phyloP scores from a whole-genome alignment of 305 asterid species.

The Ruellia speciosa region DNA sequence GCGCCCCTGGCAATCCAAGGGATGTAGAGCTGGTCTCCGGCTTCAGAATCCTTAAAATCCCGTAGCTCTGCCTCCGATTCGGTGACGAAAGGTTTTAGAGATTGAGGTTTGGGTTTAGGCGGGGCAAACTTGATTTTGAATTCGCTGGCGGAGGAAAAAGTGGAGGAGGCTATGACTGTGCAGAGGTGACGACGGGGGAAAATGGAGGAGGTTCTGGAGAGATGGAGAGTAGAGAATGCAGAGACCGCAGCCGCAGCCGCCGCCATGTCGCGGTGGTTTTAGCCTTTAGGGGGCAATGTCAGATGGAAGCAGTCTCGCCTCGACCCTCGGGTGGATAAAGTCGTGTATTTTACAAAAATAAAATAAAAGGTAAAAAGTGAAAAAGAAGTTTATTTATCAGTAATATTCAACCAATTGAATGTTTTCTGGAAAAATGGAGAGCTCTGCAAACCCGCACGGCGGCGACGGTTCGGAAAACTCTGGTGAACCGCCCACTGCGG shows the following conservation, averaged over 20 bases:
- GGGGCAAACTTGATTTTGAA: constrained; percentile 67
- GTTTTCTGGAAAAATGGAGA: too few species aligned
- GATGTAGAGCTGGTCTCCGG: constrained; percentile 34
- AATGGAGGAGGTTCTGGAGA: constrained; percentile 33
- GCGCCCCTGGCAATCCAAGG: constrained; percentile 72
- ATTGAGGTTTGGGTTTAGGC: constrained; percentile 47
- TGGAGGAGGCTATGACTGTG: constrained; percentile 29
- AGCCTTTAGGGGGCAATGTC: background rate
- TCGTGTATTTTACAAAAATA: too few species aligned
- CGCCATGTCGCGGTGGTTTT: constrained; percentile 45
- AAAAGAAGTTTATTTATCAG: too few species aligned
- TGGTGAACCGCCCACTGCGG: too few species aligned
- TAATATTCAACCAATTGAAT: too few species aligned
- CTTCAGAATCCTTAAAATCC: constrained; percentile 24
- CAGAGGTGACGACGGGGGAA: constrained; percentile 48
- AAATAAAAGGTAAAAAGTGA: too few species aligned
- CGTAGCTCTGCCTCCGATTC: constrained; percentile 21
- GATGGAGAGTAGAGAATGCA: constrained; percentile 46
- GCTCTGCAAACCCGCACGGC: too few species aligned
- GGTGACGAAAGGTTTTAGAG: constrained; percentile 18
- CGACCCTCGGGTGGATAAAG: background rate
- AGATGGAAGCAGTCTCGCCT: background rate
- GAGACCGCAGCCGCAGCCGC: constrained; percentile 56
- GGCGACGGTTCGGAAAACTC: too few species aligned
- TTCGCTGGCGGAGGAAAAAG: constrained; percentile 41